phyloP scores from a whole-genome alignment of 495 filamentous ascomycete species.

The Hypoxylon fragiforme region DNA sequence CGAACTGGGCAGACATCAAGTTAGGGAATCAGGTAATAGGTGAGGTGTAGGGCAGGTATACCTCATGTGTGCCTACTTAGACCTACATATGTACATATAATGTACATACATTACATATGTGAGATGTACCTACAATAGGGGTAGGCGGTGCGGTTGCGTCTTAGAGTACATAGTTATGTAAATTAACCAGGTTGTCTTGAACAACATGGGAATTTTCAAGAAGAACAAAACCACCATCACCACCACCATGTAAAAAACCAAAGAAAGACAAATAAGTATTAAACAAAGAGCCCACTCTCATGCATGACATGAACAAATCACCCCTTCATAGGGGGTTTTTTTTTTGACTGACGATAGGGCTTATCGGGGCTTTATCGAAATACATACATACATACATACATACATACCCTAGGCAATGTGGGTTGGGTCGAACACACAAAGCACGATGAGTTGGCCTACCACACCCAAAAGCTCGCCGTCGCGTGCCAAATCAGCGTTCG shows the following conservation, averaged over 20 bases:
- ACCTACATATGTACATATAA: constrained; percentile 6
- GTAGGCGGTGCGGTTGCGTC: too few relatives aligned
- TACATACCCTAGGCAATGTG: too few relatives aligned
- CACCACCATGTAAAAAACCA: too few relatives aligned
- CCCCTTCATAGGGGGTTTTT: too few relatives aligned
- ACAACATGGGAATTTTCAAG: too few relatives aligned
- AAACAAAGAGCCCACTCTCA: constrained; percentile 28
- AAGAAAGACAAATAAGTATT: too few relatives aligned
- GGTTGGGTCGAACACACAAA: constrained; percentile 1
- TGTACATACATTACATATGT: constrained; percentile 8
- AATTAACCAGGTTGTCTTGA: too few relatives aligned
- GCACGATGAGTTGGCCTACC: constrained; percentile 38
- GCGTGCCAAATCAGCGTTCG: constrained; percentile 32
- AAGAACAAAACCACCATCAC: constrained; percentile 27
- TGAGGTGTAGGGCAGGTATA: too few relatives aligned
- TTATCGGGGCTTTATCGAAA: constrained; percentile 31
- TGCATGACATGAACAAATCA: constrained; percentile 37
- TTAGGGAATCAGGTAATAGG: too few relatives aligned
- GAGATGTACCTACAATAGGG: too few relatives aligned
- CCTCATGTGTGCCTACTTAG: neutral
- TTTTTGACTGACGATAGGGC: constrained; percentile 33
- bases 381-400: too few relatives aligned
- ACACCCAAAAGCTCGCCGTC: constrained; percentile 28
- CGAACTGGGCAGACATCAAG: constrained; percentile 17
- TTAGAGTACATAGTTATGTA: too few relatives aligned